Evolutionary conservation across 345 rosid genomes (phyloP).

Genomic region (Aquilaria sinensis): DNA sequence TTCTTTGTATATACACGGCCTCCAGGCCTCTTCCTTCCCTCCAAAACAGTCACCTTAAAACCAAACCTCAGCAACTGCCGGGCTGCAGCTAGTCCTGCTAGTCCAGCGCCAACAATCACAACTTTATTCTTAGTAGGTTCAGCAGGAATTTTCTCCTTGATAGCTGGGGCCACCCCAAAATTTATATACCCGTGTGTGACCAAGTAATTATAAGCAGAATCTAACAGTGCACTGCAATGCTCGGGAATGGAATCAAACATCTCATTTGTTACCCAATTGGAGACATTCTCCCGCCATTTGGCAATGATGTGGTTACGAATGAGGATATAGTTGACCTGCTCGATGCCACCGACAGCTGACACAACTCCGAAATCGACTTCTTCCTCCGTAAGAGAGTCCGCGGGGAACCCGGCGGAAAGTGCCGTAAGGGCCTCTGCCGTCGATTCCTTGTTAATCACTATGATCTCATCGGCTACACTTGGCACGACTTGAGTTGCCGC

Average conservation of each 20-base stretch:
- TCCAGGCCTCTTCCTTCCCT: slow-evolving; percentile 98
- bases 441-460: slow-evolving; percentile 85
- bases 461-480: slow-evolving; percentile 72
- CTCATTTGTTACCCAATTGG: slow-evolving; percentile 71
- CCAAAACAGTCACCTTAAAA: slow-evolving; percentile 80
- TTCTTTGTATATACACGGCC: slow-evolving; percentile 94
- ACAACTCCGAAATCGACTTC: slow-evolving; percentile 84
- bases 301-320: slow-evolving; percentile 84
- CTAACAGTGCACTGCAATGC: slow-evolving; percentile 62
- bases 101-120: slow-evolving; percentile 79
- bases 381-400: slow-evolving; percentile 83
- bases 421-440: slow-evolving; percentile 85
- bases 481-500: slow-evolving; percentile 10
- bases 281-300: slow-evolving; percentile 75
- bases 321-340: slow-evolving; percentile 92
- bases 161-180: slow-evolving; percentile 74
- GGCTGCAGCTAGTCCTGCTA: slow-evolving; percentile 88
- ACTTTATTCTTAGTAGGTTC: slow-evolving; percentile 51
- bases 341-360: slow-evolving; percentile 77
- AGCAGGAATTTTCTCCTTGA: slow-evolving; percentile 57
- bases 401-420: slow-evolving; percentile 91
- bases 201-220: slow-evolving; percentile 75
- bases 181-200: slow-evolving; percentile 76
- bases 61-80: slow-evolving; percentile 87
- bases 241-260: slow-evolving; percentile 66